Evolutionary conservation across 345 rosid species (phyloP).

Genomic region (Populus ilicifolia): DNA sequence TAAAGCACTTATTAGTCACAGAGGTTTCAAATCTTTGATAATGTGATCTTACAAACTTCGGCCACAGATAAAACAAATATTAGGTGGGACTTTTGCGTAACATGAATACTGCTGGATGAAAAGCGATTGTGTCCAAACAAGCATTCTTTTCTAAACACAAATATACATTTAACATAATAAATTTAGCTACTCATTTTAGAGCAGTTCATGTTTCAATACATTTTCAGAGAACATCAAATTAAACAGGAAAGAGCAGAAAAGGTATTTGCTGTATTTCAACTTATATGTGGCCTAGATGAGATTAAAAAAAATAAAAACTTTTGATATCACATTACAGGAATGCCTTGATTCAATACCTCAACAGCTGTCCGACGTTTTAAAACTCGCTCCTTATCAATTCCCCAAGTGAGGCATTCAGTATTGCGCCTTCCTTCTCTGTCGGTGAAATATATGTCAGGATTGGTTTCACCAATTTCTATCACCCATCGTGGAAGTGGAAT

Average conservation of each 20-base stretch:
- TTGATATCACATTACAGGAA: not conserved
- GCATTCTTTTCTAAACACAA: not conserved
- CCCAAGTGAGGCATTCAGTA: constrained; percentile 98
- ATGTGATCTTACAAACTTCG: too few relatives aligned
- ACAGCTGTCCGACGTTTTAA: constrained; percentile 88
- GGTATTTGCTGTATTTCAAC: not conserved
- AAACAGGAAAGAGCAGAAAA: not conserved
- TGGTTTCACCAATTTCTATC: constrained; percentile 82
- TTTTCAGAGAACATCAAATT: not conserved
- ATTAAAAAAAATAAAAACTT: not conserved
- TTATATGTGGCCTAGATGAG: not conserved
- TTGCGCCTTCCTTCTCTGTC: constrained; percentile 95
- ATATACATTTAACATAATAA: not conserved
- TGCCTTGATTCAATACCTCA: constrained; percentile 50
- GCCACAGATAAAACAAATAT: too few relatives aligned
- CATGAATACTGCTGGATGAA: not conserved
- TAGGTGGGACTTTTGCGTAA: not conserved
- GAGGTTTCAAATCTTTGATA: not conserved
- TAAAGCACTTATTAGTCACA: not conserved
- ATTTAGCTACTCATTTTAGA: not conserved
- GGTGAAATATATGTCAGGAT: constrained; percentile 89
- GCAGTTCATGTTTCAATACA: not conserved
- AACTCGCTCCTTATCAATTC: constrained; percentile 85
- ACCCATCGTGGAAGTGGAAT: constrained; percentile 98
- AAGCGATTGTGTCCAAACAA: not conserved